These are phyloP conservation scores for Diaporthe eres DNA, from an alignment of 2,329 filamentous ascomycete genomes.

Conservation along the genomic window DNA sequence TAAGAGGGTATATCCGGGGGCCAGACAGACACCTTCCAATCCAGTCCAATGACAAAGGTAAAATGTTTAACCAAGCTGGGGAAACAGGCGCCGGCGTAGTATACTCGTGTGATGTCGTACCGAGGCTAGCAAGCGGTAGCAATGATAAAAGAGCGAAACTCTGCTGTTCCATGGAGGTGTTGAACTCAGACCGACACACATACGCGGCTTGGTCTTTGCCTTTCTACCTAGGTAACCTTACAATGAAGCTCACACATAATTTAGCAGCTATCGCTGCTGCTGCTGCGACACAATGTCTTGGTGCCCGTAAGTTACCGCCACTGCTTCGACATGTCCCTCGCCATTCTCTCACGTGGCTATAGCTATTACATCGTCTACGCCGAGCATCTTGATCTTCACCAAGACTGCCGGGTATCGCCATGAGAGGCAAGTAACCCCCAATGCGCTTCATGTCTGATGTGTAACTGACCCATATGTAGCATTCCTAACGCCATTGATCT, in stretches of 20 bases:
- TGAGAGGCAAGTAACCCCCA: neutral
- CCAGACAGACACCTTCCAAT: neutral
- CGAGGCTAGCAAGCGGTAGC: neutral
- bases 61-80: neutral
- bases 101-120: neutral
- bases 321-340: neutral
- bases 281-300: neutral
- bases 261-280: neutral
- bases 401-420: conserved; percentile 8
- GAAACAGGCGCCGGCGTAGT: neutral
- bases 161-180: neutral
- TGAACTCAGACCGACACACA: neutral
- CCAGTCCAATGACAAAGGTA: neutral
- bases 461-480: neutral
- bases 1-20: neutral
- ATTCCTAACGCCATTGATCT: conserved; percentile 12
- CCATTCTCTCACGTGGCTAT: neutral
- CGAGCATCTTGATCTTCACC: conserved; percentile 16
- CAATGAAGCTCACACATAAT: neutral
- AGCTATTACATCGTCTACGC: neutral
- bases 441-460: neutral
- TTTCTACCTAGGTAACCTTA: too few relatives aligned
- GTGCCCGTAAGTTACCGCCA: neutral
- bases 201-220: neutral
- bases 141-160: neutral